Percentiles rank a stretch among this genome's conserved stretches.
phyloP scores from a whole-genome alignment of 345 rosid species.

The Microthlaspi erraticum region DNA sequence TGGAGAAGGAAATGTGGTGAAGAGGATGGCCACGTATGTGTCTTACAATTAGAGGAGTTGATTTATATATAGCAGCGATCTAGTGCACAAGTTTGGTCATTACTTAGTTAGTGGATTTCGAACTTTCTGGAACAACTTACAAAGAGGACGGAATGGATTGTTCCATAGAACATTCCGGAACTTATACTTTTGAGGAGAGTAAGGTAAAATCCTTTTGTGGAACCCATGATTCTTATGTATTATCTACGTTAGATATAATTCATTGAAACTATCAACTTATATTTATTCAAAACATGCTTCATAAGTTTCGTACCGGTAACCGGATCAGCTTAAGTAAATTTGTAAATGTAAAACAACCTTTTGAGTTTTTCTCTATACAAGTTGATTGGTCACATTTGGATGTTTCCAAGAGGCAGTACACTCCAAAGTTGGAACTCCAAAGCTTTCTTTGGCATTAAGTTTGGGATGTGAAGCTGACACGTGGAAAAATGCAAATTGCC shows the following conservation, averaged over 20 bases:
- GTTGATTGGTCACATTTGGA: conserved; percentile 32
- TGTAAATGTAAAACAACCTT: background rate
- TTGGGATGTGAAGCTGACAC: background rate
- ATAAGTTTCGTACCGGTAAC: no score
- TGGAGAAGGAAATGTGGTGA: conserved; percentile 33
- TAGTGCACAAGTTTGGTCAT: background rate
- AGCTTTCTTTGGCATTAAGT: background rate
- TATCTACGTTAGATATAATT: background rate
- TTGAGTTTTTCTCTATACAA: background rate
- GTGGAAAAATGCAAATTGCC: background rate
- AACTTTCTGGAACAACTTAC: conserved; percentile 48
- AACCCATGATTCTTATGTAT: background rate
- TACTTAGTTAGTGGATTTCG: conserved; percentile 33
- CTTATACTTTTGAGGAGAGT: background rate
- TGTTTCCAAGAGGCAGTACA: conserved; percentile 12
- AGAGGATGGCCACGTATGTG: conserved; percentile 29
- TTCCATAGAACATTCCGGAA: conserved; percentile 55
- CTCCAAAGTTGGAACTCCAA: conserved; percentile 5
- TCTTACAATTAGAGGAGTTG: background rate
- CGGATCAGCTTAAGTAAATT: background rate
- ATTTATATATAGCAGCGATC: background rate
- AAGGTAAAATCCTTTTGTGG: background rate
- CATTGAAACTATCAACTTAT: background rate
- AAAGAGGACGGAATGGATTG: background rate
- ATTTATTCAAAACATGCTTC: background rate